phyloP scores from a whole-genome alignment of 352 stramenopile species.

The Pythium myriotylum region DNA sequence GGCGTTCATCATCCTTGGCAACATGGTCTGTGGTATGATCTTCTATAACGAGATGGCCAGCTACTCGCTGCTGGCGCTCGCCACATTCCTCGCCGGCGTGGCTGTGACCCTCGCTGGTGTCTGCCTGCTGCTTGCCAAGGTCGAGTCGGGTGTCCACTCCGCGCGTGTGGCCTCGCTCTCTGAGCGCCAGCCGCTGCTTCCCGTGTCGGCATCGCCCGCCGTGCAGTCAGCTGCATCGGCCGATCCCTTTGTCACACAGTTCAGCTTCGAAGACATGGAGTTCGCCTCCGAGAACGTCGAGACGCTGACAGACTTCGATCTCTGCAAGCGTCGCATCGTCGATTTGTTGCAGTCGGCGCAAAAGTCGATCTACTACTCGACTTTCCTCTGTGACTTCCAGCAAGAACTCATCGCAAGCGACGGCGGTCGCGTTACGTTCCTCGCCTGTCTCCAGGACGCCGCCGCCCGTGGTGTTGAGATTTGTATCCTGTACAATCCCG shows the following conservation, averaged over 20 bases:
- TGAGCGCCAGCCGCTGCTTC: slow-evolving; percentile 21
- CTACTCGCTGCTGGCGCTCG: slow-evolving; percentile 48
- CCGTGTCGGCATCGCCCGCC: slow-evolving; percentile 1
- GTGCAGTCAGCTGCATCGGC: background rate
- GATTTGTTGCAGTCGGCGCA: slow-evolving; percentile 52
- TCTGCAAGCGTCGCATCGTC: slow-evolving; percentile 67
- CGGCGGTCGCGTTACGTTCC: slow-evolving; percentile 43
- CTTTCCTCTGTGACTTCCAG: slow-evolving; percentile 78
- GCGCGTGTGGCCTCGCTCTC: slow-evolving; percentile 7
- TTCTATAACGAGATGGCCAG: slow-evolving; percentile 81
- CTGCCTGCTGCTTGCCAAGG: slow-evolving; percentile 63
- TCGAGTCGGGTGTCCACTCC: slow-evolving; percentile 24
- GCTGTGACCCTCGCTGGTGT: slow-evolving; percentile 62
- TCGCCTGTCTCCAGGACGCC: slow-evolving; percentile 57
- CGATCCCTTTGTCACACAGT: slow-evolving; percentile 25
- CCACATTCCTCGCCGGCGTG: slow-evolving; percentile 58
- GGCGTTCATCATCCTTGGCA: slow-evolving; percentile 82
- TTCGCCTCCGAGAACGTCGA: slow-evolving; percentile 47
- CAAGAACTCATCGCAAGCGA: slow-evolving; percentile 41
- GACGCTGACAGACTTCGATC: slow-evolving; percentile 59
- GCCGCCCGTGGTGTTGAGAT: slow-evolving; percentile 66
- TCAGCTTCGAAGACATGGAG: slow-evolving; percentile 66
- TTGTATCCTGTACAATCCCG: slow-evolving; percentile 73
- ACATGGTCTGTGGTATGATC: slow-evolving; percentile 73
- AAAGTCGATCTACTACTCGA: slow-evolving; percentile 78